A percentile compares a stretch with the other conserved stretches of the same genome.
These are phyloP conservation scores for Candida krabiensis DNA, from an alignment of 805 yeast genomes.

Conservation along the genomic window DNA sequence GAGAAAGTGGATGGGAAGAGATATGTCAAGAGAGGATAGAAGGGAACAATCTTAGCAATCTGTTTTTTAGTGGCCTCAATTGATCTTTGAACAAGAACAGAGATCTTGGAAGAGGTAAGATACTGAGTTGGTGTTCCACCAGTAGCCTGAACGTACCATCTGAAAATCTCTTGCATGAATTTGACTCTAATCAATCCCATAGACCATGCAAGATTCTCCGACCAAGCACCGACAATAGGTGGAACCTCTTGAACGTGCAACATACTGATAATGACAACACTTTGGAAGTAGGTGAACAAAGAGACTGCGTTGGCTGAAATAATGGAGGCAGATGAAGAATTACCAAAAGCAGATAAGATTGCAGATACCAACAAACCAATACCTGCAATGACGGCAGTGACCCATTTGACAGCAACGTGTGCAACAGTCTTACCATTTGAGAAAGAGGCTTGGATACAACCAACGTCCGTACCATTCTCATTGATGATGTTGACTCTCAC, in stretches of 20 bases:
- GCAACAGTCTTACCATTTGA: constrained; percentile 78
- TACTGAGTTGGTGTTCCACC: constrained; percentile 83
- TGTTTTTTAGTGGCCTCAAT: constrained; percentile 24
- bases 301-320: constrained; percentile 85
- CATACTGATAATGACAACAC: constrained; percentile 83
- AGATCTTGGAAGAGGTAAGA: constrained; percentile 57
- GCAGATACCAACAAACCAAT: constrained; percentile 84
- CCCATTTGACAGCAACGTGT: constrained; percentile 87
- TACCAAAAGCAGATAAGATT: constrained; percentile 78
- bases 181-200: constrained; percentile 79
- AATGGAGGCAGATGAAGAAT: constrained; percentile 86
- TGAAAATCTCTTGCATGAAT: constrained; percentile 82
- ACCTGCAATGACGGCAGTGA: constrained; percentile 88
- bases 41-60: constrained; percentile 16
- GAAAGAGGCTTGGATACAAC: constrained; percentile 76
- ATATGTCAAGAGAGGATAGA: constrained; percentile 17
- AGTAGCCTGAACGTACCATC: constrained; percentile 85
- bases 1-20: constrained; percentile 19
- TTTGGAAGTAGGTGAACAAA: constrained; percentile 83
- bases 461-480: constrained; percentile 43
- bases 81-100: constrained; percentile 76
- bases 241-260: constrained; percentile 83
- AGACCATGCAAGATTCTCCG: constrained; percentile 91
- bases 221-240: constrained; percentile 91
- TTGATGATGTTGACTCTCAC: constrained; percentile 52